phyloP scores from a whole-genome alignment of 2,329 filamentous ascomycete species.

The Fusarium devonianum region DNA sequence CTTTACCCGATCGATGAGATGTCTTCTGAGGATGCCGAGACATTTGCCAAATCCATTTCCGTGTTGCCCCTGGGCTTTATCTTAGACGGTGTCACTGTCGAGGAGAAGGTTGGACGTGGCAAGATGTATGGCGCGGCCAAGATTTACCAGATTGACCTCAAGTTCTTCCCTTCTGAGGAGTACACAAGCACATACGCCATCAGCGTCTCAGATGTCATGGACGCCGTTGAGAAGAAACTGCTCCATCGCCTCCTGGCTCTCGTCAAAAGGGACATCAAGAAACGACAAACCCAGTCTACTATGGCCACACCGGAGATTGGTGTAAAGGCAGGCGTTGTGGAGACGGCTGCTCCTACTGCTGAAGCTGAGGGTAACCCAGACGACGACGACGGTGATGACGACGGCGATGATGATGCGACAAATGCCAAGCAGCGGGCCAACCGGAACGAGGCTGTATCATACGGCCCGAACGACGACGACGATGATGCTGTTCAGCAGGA shows the following conservation, averaged over 20 bases:
- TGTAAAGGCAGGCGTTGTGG: conserved; percentile 59
- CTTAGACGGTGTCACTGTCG: conserved; percentile 80
- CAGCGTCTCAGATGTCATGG: conserved; percentile 75
- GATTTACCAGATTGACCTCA: conserved; percentile 81
- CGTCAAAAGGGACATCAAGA: conserved; percentile 82
- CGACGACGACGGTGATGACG: conserved; percentile 65
- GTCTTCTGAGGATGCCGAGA: conserved; percentile 70
- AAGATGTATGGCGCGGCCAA: conserved; percentile 75
- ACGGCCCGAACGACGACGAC: conserved; percentile 91
- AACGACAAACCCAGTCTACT: conserved; percentile 70
- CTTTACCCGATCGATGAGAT: conserved; percentile 79
- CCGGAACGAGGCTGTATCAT: conserved; percentile 82
- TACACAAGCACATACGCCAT: conserved; percentile 90
- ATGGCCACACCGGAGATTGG: conserved; percentile 80
- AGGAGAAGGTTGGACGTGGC: conserved; percentile 79
- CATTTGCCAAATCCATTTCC: conserved; percentile 92
- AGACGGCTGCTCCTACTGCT: conserved; percentile 53
- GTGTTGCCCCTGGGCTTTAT: conserved; percentile 84
- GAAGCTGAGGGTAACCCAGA: conserved; percentile 46
- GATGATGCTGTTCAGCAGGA: conserved; percentile 77
- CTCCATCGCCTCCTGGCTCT: conserved; percentile 74
- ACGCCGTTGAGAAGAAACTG: conserved; percentile 82
- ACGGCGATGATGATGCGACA: conserved; percentile 80
- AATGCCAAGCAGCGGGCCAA: conserved; percentile 78
- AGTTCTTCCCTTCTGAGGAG: conserved; percentile 84